Evolutionary conservation across 2,329 filamentous ascomycete species (phyloP).

Genomic region (Pseudopyricularia cyperi): DNA sequence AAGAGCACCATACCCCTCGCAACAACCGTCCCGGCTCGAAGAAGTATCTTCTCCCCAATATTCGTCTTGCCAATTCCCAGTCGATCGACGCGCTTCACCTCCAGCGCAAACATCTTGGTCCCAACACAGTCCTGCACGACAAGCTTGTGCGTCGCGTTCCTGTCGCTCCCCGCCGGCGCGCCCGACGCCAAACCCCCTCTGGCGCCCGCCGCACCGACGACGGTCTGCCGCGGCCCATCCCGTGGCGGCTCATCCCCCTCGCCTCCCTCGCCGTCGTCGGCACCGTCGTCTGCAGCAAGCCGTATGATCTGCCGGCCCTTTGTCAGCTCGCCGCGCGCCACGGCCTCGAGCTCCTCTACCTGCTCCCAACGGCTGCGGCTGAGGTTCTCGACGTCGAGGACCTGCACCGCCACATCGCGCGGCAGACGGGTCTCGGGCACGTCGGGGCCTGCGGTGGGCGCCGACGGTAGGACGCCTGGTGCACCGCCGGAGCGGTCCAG

Average conservation of each 20-base stretch:
- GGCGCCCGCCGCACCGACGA: slow-evolving; percentile 3
- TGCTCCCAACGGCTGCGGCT: slow-evolving; percentile 72
- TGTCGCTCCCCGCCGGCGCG: slow-evolving; percentile 14
- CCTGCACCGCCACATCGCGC: slow-evolving; percentile 60
- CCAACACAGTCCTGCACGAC: slow-evolving; percentile 71
- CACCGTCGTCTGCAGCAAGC: slow-evolving; percentile 28
- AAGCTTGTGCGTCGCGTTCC: slow-evolving; percentile 60
- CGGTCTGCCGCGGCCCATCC: slow-evolving; percentile 2
- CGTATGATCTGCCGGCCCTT: slow-evolving; percentile 73
- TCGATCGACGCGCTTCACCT: slow-evolving; percentile 52
- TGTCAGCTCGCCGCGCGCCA: slow-evolving; percentile 59
- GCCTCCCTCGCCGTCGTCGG: slow-evolving; percentile 24
- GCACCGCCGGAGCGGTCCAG: slow-evolving; percentile 25
- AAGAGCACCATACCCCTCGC: slow-evolving; percentile 70
- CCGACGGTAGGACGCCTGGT: slow-evolving; percentile 44
- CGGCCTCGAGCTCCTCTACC: slow-evolving; percentile 65
- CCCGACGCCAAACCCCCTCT: slow-evolving; percentile 1
- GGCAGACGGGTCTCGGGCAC: slow-evolving; percentile 42
- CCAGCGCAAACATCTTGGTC: slow-evolving; percentile 56
- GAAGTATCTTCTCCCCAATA: slow-evolving; percentile 72
- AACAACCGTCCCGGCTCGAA: slow-evolving; percentile 52
- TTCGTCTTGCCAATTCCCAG: slow-evolving; percentile 50
- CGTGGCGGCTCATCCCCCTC: slow-evolving; percentile 1
- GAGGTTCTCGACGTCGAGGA: slow-evolving; percentile 79
- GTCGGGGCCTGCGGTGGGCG: slow-evolving; percentile 17